Base-by-base conservation (phyloP, 495 filamentous ascomycete species). In the Halenospora varia region DNA sequence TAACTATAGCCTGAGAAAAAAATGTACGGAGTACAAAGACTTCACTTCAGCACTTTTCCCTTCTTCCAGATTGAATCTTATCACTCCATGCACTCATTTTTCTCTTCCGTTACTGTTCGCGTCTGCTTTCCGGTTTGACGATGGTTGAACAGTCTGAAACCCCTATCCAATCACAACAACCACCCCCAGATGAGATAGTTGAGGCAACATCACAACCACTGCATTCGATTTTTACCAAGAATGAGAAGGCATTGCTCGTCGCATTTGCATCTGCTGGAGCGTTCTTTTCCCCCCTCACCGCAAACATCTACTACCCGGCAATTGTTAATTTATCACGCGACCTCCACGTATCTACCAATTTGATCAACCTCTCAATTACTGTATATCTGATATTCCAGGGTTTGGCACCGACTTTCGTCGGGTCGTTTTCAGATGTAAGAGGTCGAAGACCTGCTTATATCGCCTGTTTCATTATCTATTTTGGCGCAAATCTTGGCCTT, bases 221-320 rank as follows among this genome's bases (percentile, higher is more conserved):
- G 6, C 13, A 35, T 13, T 35, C 29, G 6, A 35, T 35, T 6
- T 35, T 35, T 35, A 35, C 6, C 29, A 35, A 35, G 29, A 4
- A 13, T 13, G 29, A 83, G 60, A 88, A 88, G 71, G 68, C 73
- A 51, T 74, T 81, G 55, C 82, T 88, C 49, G 78, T 89, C 49
- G 71, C 82, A 51, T 75, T 82, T 48, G 82, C 83, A 35, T 78
- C 84, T 10, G 66, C 77, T 51, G 78, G 73, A 10, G 79, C 83
- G 19, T 84, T 88, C 68, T 87, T 88, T 74, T 90, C 87, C 0
- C 86, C 87, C 0, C 68, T 91, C 10, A 84, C 83, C 10, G 82
- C 84, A 0, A 69, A 73, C 26, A 89, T 92, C 57, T 93, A 93
- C 70, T 85, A 87, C 49, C 87, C 87, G 3, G 83, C 86, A 0